Evolutionary conservation across 2,329 filamentous ascomycete species (phyloP).

Genomic region (Ophiocordyceps robertsii): DNA sequence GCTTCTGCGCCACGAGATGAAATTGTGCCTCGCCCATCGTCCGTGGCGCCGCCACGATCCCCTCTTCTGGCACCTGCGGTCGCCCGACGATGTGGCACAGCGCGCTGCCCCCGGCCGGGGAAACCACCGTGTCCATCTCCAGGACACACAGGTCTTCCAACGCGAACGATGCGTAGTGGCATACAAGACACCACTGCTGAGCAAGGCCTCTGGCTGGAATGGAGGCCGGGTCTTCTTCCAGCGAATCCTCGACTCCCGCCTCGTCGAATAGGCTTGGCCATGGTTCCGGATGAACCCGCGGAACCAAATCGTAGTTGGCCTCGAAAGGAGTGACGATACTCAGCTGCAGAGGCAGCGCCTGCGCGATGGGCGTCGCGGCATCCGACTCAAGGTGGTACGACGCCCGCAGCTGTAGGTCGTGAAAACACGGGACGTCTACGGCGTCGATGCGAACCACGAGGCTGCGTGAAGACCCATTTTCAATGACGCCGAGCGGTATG

Average conservation of each 20-base stretch:
- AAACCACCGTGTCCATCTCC: slow-evolving; percentile 47
- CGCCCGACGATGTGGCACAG: slow-evolving; percentile 36
- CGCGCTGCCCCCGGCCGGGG: slow-evolving; percentile 48
- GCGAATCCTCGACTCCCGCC: slow-evolving; percentile 27
- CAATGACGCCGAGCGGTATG: slow-evolving; percentile 32
- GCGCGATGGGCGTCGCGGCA: slow-evolving; percentile 65
- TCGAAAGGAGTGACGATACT: slow-evolving; percentile 76
- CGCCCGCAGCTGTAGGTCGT: slow-evolving; percentile 59
- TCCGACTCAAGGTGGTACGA: slow-evolving; percentile 72
- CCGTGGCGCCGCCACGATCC: slow-evolving; percentile 45
- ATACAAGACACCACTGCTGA: slow-evolving; percentile 70
- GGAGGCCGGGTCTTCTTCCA: slow-evolving; percentile 11
- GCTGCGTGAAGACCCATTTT: slow-evolving; percentile 26
- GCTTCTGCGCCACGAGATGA: slow-evolving; percentile 60
- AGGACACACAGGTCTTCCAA: slow-evolving; percentile 52
- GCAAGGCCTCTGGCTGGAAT: slow-evolving; percentile 44
- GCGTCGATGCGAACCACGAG: slow-evolving; percentile 36
- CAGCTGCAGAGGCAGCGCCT: slow-evolving; percentile 55
- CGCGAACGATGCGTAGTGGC: slow-evolving; percentile 65
- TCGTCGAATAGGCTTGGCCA: slow-evolving; percentile 83
- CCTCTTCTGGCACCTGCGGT: slow-evolving; percentile 23
- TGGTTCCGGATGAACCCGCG: slow-evolving; percentile 59
- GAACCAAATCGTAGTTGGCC: slow-evolving; percentile 77
- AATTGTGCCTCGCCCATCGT: slow-evolving; percentile 62
- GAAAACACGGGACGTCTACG: slow-evolving; percentile 35